Evolutionary conservation across 2,329 filamentous ascomycete species (phyloP), one percentile per base, ranked within the genome.

Genomic region (Aotearoamyces nothofagi): DNA sequence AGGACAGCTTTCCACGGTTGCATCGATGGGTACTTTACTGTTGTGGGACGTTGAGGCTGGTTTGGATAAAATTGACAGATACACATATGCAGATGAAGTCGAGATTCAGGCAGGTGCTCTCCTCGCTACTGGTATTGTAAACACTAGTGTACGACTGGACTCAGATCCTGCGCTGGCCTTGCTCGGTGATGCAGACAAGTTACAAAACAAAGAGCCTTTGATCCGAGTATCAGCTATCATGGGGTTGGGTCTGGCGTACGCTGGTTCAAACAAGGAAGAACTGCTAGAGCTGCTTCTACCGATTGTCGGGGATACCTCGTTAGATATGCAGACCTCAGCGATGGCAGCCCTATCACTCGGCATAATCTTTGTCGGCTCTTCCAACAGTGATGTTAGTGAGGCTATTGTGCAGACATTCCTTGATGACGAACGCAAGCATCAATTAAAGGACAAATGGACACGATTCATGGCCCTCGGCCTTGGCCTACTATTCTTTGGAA

Each of bases 391-490:
- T 42, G 78, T 96, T 35, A 90, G 79, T 39, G 82, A 92, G 55
- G 78, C 86, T 7, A 90, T 98, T 42, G 77, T 96, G 30, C 82
- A 80, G 32, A 92, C 87, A 1, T 64, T 98, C 42, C 71, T 98
- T 55, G 90, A 98, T 41, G 87, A 96, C 33, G 87, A 96, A 35
- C 74, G 86, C 33, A 78, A 79, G 56, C 77, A 70, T 46, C 86
- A 93, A 52, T 63, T 98, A 35, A 94, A 92, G 42, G 83, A 96
- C 57, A 98, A 96, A 58, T 98, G 90, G 90, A 90, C 86, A 17
- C 76, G 90, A 11, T 98, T 98, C 60, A 78, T 98, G 60, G 86
- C 82, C 12, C 75, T 98, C 23, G 90, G 90, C 39, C 67, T 98
- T 37, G 90, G 87, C 2, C 67, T 98, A 15, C 65, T 98, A 15